phyloP scores from a whole-genome alignment of 1,284 basidiomycete species.

The Caloboletus firmus region DNA sequence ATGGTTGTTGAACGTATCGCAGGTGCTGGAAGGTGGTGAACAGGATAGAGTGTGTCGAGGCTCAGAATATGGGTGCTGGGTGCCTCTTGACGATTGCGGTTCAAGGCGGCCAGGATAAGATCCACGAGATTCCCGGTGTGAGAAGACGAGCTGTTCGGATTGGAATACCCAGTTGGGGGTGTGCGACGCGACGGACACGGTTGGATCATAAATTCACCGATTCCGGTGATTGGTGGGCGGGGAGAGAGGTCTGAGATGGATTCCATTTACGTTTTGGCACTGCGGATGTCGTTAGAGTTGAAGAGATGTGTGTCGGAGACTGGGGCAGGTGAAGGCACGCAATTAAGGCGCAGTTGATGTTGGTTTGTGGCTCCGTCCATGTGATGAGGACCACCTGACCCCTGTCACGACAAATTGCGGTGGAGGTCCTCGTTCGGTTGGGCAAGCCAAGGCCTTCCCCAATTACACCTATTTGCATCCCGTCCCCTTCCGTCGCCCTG shows the following conservation, averaged over 20 bases:
- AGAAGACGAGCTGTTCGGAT: neutral
- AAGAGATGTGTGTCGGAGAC: neutral
- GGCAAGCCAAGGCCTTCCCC: neutral
- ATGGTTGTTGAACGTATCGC: neutral
- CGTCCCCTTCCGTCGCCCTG: neutral
- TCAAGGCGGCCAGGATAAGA: too few species aligned
- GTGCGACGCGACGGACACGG: neutral
- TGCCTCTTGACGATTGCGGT: too few species aligned
- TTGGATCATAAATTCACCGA: too few species aligned
- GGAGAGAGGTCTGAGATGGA: neutral
- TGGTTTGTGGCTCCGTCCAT: neutral
- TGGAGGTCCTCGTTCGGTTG: neutral
- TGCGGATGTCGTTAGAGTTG: neutral
- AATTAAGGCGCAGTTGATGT: constrained; percentile 14
- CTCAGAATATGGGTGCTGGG: too few species aligned
- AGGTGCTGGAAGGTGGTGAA: neutral
- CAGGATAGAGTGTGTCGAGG: neutral
- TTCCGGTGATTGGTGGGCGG: too few species aligned
- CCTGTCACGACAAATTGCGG: constrained; percentile 19
- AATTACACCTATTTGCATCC: neutral
- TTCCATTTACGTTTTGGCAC: neutral
- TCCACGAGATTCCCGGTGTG: neutral
- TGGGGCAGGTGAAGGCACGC: neutral
- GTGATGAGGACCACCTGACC: constrained; percentile 16
- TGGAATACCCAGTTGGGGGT: too few species aligned